Conservation (phyloP, 2,329 filamentous ascomycete species). For the Calonectria crousiana region DNA sequence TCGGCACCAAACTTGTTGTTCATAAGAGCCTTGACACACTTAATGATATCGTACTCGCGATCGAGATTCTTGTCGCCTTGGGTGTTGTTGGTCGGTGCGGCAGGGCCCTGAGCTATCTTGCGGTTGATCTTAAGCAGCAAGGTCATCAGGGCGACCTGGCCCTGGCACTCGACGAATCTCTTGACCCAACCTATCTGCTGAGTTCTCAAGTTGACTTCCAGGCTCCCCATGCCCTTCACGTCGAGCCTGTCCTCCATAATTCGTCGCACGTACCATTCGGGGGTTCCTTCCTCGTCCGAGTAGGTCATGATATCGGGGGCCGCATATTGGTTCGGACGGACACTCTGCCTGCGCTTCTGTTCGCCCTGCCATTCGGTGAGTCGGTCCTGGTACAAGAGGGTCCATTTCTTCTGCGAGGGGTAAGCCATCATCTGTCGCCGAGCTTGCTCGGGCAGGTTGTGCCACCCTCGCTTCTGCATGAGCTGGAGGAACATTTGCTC, state of each 20-base stretch:
- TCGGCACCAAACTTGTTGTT: slow-evolving; percentile 99
- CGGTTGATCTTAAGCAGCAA: slow-evolving; percentile 94
- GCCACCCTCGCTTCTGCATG: slow-evolving; percentile 98
- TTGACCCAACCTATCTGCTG: slow-evolving; percentile 99
- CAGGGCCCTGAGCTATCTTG: slow-evolving; percentile 80
- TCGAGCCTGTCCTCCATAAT: slow-evolving; percentile 97
- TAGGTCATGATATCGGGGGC: slow-evolving; percentile 78
- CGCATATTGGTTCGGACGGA: slow-evolving; percentile 78
- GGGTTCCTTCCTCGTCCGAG: slow-evolving; percentile 94
- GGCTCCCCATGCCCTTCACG: slow-evolving; percentile 88
- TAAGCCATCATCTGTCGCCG: slow-evolving; percentile 97
- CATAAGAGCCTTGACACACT: slow-evolving; percentile 96
- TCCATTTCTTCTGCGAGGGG: slow-evolving; percentile 96
- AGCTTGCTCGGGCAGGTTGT: slow-evolving; percentile 95
- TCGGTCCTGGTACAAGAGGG: slow-evolving; percentile 92
- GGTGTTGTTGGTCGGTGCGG: slow-evolving; percentile 64
- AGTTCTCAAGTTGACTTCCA: slow-evolving; percentile 94
- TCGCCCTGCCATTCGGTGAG: slow-evolving; percentile 95
- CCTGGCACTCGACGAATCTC: slow-evolving; percentile 96
- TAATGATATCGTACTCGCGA: slow-evolving; percentile 95
- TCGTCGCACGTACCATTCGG: slow-evolving; percentile 97
- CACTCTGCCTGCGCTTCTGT: slow-evolving; percentile 85
- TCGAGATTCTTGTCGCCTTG: slow-evolving; percentile 84
- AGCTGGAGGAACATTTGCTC: slow-evolving; percentile 92
- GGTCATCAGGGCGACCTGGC: slow-evolving; percentile 95